Base-by-base conservation (phyloP, 225 moss, liverwort and hornwort genomes). In the Asterella californica region DNA sequence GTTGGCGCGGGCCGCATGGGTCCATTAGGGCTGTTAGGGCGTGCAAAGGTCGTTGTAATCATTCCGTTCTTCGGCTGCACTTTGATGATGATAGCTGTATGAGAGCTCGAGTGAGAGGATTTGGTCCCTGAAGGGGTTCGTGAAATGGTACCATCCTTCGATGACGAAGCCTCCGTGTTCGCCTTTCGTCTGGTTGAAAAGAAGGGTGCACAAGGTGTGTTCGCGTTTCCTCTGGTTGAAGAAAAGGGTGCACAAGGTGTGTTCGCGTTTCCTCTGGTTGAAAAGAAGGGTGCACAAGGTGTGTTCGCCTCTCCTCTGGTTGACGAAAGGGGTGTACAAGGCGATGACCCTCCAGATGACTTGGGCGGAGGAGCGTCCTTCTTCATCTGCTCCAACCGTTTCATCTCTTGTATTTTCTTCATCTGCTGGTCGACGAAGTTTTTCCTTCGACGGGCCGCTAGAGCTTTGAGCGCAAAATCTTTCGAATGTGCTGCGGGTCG, bases 381-480 rank as follows among this genome's bases (percentile, higher is more conserved):
- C 0, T 42, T 25, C 36, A 29, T n/a, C 22, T 36, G 4, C 38
- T 42, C 37, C 21, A 70, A 4, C 10, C 32, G 54, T 57, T 75
- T 75, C 75, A 12, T 18, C 17, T 55, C 55, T 0, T 27, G 22
- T 0, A n/a, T 27, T 64, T 64, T 46, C 46, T 77, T 77, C 29
- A 32, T 46, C 4, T 64, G 63, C 5, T 45, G 27, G 27, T 77
- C 77, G 15, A 46, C 42, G 0, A 63, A 22, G 3, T 6, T n/a
- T 46, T 77, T 77, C 60, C 42, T 63, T 15, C 77, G 62, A 17
- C 78, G 78, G 9, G 66, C 46, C 52, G 81, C 48, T 0, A 87
- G 80, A 15, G 78, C 72, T 54, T 65, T 38, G 9, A 84, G n/a
- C 18, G 87, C 87, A 69, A 33, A 63, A 37, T 78, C 27, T 0